Evolutionary conservation across 2,329 filamentous ascomycete species (phyloP).

Genomic region (Aureobasidium pullulans): DNA sequence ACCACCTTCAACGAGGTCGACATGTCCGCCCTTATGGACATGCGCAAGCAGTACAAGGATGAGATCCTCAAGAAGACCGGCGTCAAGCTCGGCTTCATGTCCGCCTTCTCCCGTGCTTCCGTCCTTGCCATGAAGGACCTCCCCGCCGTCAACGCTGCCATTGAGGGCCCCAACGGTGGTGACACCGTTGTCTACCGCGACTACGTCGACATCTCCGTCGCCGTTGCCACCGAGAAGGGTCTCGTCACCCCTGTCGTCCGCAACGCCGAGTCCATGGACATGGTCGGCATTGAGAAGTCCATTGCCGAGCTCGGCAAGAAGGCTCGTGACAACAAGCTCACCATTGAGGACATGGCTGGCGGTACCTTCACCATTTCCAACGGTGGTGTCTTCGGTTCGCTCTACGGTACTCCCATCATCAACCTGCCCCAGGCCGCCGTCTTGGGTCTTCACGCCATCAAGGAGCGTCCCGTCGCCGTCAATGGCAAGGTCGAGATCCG

Average conservation of each 20-base stretch:
- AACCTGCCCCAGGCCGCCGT: conserved; percentile 91
- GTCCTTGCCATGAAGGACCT: conserved; percentile 90
- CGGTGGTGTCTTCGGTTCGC: conserved; percentile 88
- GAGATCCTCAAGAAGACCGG: conserved; percentile 92
- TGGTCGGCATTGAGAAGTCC: conserved; percentile 79
- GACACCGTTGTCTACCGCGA: conserved; percentile 98
- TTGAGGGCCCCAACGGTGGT: conserved; percentile 88
- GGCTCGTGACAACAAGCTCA: conserved; percentile 93
- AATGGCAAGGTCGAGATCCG: conserved; percentile 93
- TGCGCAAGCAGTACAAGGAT: conserved; percentile 96
- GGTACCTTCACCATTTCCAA: conserved; percentile 98
- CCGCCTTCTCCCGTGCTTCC: conserved; percentile 84
- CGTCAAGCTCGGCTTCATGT: conserved; percentile 99
- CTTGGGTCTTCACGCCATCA: conserved; percentile 90
- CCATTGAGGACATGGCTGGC: conserved; percentile 98
- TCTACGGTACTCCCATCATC: conserved; percentile 98
- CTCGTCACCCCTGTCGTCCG: conserved; percentile 94
- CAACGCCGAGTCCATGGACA: conserved; percentile 81
- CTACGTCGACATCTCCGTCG: conserved; percentile 96
- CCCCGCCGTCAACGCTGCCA: conserved; percentile 92
- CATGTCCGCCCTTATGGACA: conserved; percentile 96
- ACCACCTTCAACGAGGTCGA: conserved; percentile 99
- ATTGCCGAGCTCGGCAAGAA: conserved; percentile 96
- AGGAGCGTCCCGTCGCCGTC: conserved; percentile 81
- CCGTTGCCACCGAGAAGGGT: conserved; percentile 94